Percentiles rank a stretch among this genome's conserved stretches.
Evolutionary conservation across 192 early-diverging fungal genomes (phyloP).

Genomic region (Mortierella alpina): DNA sequence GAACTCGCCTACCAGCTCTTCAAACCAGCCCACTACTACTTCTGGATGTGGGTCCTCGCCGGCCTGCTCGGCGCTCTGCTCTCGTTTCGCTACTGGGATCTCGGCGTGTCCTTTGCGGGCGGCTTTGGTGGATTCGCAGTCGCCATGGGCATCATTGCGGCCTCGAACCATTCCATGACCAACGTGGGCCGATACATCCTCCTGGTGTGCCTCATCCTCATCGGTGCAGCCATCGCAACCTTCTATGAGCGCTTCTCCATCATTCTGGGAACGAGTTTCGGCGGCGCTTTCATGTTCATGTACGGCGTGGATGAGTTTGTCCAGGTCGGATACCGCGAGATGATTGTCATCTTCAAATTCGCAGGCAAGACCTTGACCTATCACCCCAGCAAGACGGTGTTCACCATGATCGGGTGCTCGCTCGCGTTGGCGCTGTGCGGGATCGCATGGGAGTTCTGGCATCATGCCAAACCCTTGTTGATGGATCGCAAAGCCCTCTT

Average conservation of each 20-base stretch:
- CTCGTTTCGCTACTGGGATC: slow-evolving; percentile 41
- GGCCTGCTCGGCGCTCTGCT: slow-evolving; percentile 16
- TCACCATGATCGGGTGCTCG: slow-evolving; percentile 29
- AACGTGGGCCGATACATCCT: slow-evolving; percentile 1
- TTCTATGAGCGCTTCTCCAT: slow-evolving; percentile 56
- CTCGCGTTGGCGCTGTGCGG: slow-evolving; percentile 20
- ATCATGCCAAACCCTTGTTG: slow-evolving; percentile 30
- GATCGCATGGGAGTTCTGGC: slow-evolving; percentile 35
- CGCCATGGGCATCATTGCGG: slow-evolving; percentile 40
- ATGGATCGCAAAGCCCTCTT: slow-evolving; percentile 25
- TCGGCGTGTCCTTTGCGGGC: slow-evolving; percentile 32
- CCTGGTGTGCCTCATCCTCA: slow-evolving; percentile 28
- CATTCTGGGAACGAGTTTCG: slow-evolving; percentile 57
- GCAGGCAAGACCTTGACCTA: slow-evolving; percentile 21
- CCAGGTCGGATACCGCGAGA: slow-evolving; percentile 58
- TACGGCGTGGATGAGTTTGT: slow-evolving; percentile 64
- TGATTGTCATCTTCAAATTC: slow-evolving; percentile 33
- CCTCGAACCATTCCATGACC: slow-evolving; percentile 3
- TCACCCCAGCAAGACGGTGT: slow-evolving; percentile 19
- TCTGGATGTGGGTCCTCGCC: slow-evolving; percentile 42
- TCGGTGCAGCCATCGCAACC: slow-evolving; percentile 42
- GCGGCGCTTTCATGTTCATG: slow-evolving; percentile 61
- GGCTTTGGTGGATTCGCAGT: slow-evolving; percentile 44
- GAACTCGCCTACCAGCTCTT: slow-evolving; percentile 20
- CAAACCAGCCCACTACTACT: slow-evolving; percentile 20